Percentiles rank a stretch among this genome's conserved stretches.
Evolutionary conservation across 495 filamentous ascomycete genomes (phyloP).

Genomic region (Jackrogersella minutella): DNA sequence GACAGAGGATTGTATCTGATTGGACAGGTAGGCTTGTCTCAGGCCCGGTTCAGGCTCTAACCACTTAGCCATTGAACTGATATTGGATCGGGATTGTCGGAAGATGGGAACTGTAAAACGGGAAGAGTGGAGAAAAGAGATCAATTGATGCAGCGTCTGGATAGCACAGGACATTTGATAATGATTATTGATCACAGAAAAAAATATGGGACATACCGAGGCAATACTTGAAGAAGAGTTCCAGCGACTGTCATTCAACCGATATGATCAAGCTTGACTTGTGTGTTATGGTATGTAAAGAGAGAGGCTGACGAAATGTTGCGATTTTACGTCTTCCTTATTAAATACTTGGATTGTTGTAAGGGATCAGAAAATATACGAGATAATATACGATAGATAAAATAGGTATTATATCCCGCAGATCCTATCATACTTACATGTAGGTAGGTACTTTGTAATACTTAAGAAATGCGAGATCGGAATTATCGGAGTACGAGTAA

Average conservation of each 20-base stretch:
- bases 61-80: conserved; percentile 11
- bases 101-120: conserved; percentile 5
- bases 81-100: conserved; percentile 26
- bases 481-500: conserved; percentile 4
- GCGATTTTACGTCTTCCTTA: neutral
- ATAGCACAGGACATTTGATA: neutral
- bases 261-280: neutral
- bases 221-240: conserved; percentile 4
- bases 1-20: conserved; percentile 16
- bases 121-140: conserved; percentile 8
- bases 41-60: conserved; percentile 27
- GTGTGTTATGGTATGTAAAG: neutral
- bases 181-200: neutral
- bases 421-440: neutral
- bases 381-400: too few relatives aligned
- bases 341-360: too few relatives aligned
- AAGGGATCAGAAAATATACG: too few relatives aligned
- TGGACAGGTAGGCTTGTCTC: conserved; percentile 12
- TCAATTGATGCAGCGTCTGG: neutral
- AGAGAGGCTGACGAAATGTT: neutral
- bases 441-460: neutral
- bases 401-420: too few relatives aligned
- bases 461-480: conserved; percentile 11
- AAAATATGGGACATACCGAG: conserved; percentile 18
- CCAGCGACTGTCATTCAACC: conserved; percentile 21